Base-by-base conservation (phyloP, 169 alveolate genomes). In the Eimeria falciformis region DNA sequence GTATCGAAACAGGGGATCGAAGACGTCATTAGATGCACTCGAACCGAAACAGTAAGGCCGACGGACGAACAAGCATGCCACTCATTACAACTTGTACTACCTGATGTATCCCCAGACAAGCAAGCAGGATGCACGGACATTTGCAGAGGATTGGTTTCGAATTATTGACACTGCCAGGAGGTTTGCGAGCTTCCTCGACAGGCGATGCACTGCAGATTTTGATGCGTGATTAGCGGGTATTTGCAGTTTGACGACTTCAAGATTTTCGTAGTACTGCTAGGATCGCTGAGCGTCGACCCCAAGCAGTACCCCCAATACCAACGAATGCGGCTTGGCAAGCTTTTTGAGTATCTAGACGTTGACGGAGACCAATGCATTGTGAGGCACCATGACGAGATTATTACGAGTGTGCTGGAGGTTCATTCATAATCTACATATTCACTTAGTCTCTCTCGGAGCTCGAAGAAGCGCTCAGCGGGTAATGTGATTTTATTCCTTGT, bases 91-190 rank as follows among this genome's bases (percentile, higher is more conserved):
- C 7, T 11, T 50, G 62, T n/a, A n/a, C 7, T 50, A 62, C 75
- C 75, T 5, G 12, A 62, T 6, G 75, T 21, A 25, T 25, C 47
- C 4, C n/a, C 56, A 87, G 92, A 46, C 77, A 29, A 73, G 58
- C 62, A 43, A 87, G 50, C 79, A 50, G 5, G 92, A 87, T 29
- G 85, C 92, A 2, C 47, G 33, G 27, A 78, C 66, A n/a, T 87
- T 87, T 29, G 47, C 81, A 21, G 82, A 71, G 14, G 92, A 87
- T 47, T 87, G 92, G 92, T 87, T 87, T 27, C 58, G 71, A 73
- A 43, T 78, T 3, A 29, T 87, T 33, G 92, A 87, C 37, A 65
- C 37, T 1, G 50, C 43, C 27, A 50, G 86, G 47, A 71, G 92
- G 92, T 87, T 18, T 4, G 62, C 73, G n/a, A 33, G 14, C 55